Conservation (phyloP, 257 asterid genomes). For the Phtheirospermum japonicum region DNA sequence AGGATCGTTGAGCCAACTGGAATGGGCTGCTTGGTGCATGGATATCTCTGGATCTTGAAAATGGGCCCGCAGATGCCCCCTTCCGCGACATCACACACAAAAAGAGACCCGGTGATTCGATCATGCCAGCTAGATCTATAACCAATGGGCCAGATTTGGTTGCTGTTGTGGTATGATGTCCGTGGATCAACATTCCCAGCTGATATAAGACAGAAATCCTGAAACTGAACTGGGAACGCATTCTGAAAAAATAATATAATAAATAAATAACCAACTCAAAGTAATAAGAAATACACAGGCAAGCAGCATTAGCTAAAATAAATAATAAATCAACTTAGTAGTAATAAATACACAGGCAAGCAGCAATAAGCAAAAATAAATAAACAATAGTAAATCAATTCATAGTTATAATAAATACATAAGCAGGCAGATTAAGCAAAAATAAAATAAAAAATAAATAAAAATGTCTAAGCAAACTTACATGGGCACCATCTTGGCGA, state of each 20-base stretch:
- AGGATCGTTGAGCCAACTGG: constrained; percentile 70
- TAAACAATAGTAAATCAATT: background rate
- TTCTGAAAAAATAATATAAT: constrained; percentile 63
- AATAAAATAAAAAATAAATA: background rate
- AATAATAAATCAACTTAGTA: background rate
- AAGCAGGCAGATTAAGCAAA: constrained; percentile 12
- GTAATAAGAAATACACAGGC: constrained; percentile 4
- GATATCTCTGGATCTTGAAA: constrained; percentile 67
- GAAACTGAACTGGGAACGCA: constrained; percentile 81
- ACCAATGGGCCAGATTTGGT: constrained; percentile 92
- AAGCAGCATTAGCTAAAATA: constrained; percentile 12
- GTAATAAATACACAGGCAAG: constrained; percentile 10
- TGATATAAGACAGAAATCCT: constrained; percentile 77
- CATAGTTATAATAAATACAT: background rate
- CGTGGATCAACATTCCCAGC: constrained; percentile 73
- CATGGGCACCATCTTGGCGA: constrained; percentile 27
- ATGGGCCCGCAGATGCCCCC: constrained; percentile 87
- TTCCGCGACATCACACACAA: constrained; percentile 73
- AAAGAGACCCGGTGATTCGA: constrained; percentile 81
- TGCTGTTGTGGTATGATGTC: constrained; percentile 57
- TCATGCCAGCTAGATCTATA: constrained; percentile 94
- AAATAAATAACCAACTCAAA: constrained; percentile 23
- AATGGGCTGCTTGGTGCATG: constrained; percentile 64
- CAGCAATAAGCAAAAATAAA: constrained; percentile 6
- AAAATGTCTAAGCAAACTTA: constrained; percentile 30